Percentiles rank a stretch among this genome's conserved stretches.
Evolutionary conservation across 176 grass and related monocot species (phyloP).

Genomic region (Zea mays): DNA sequence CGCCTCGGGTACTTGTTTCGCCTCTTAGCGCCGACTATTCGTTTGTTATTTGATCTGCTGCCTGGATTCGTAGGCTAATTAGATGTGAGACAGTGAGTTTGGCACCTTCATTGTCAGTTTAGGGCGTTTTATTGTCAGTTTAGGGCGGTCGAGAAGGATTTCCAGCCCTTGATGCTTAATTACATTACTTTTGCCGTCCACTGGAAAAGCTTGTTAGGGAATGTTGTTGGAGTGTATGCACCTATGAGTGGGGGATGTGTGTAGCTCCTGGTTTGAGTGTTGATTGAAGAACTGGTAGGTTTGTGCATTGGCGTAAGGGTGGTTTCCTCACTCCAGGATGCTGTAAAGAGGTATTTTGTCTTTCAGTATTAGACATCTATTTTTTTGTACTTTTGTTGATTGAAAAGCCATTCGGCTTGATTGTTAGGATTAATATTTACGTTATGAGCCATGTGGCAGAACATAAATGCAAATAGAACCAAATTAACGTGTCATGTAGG

Average conservation of each 20-base stretch:
- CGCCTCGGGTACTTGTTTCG: background rate
- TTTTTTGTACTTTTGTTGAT: conserved; percentile 34
- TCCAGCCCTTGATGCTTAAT: background rate
- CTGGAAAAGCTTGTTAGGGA: background rate
- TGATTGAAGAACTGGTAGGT: background rate
- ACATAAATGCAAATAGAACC: conserved; percentile 1
- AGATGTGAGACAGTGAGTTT: background rate
- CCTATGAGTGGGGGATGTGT: background rate
- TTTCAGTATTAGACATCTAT: background rate
- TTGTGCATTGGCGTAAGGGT: background rate
- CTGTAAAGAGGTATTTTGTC: conserved; percentile 2
- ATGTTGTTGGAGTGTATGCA: background rate
- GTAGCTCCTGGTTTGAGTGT: conserved; percentile 24
- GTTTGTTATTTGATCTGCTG: background rate
- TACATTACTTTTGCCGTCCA: background rate
- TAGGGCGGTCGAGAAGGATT: background rate
- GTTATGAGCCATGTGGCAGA: conserved; percentile 19
- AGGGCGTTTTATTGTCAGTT: background rate
- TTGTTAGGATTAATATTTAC: conserved; percentile 4
- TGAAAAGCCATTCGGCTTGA: conserved; percentile 3
- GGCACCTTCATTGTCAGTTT: background rate
- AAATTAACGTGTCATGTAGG: background rate
- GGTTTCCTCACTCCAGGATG: conserved; percentile 25
- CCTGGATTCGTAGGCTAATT: conserved; percentile 4
- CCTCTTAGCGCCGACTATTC: background rate